A percentile compares a stretch with the other conserved stretches of the same genome.
Evolutionary conservation across 2,329 filamentous ascomycete species (phyloP).

Genomic region (Fusarium mexicanum): DNA sequence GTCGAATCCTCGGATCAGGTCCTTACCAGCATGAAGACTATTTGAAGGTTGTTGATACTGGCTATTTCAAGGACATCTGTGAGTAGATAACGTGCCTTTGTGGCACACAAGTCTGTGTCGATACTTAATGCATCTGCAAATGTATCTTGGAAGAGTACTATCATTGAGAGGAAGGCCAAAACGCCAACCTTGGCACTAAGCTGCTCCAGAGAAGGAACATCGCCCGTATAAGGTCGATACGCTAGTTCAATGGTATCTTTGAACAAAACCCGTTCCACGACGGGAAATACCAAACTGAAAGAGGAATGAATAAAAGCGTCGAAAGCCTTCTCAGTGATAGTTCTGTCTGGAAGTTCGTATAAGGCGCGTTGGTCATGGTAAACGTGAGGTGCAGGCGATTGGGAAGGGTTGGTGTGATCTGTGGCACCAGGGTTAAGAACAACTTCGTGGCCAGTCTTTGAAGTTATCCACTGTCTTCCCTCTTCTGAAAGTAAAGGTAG

Average conservation of each 20-base stretch:
- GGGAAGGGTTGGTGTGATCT: background rate
- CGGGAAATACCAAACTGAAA: constrained; percentile 58
- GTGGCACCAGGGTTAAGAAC: background rate
- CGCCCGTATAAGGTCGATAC: constrained; percentile 47
- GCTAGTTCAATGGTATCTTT: constrained; percentile 55
- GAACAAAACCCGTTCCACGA: constrained; percentile 59
- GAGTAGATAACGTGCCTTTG: constrained; percentile 54
- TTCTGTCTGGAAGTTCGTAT: constrained; percentile 36
- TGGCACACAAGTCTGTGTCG: constrained; percentile 53
- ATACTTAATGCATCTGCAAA: constrained; percentile 35
- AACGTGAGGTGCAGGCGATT: background rate
- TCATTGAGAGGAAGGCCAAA: constrained; percentile 57
- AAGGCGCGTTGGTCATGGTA: constrained; percentile 1
- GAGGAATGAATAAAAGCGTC: constrained; percentile 43
- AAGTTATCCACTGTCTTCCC: constrained; percentile 33
- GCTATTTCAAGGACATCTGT: constrained; percentile 55
- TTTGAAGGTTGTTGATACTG: constrained; percentile 56
- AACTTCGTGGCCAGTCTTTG: constrained; percentile 31
- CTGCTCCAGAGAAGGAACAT: constrained; percentile 35
- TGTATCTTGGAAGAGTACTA: constrained; percentile 35
- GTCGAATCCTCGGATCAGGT: accelerated
- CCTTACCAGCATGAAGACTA: constrained; percentile 59
- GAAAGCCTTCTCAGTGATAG: constrained; percentile 41
- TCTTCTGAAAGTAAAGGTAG: constrained; percentile 34
- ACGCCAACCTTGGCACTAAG: constrained; percentile 57